Conservation (phyloP, 148 eudicot species). For the Gaultheria prostrata region DNA sequence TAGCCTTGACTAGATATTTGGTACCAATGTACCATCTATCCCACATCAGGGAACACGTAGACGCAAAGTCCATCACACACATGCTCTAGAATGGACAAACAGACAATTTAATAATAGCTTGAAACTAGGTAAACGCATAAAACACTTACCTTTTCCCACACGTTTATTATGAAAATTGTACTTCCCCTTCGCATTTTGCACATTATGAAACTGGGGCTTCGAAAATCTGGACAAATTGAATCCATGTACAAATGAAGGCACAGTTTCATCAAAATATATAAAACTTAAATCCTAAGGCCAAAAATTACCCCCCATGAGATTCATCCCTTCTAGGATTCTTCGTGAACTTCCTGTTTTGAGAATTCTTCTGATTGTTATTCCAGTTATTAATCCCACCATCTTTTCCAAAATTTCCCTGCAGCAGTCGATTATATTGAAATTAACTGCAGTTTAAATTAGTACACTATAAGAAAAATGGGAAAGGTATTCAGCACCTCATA, state of each 20-base stretch:
- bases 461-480: not conserved
- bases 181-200: conserved; percentile 40
- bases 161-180: conserved; percentile 29
- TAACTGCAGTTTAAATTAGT: not conserved
- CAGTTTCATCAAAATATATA: not conserved
- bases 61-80: not conserved
- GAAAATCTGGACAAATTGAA: conserved; percentile 36
- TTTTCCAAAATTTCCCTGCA: conserved; percentile 49
- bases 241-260: not conserved
- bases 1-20: not conserved
- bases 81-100: not conserved
- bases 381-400: conserved; percentile 28
- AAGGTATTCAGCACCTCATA: not conserved
- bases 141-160: conserved; percentile 44
- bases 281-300: conserved; percentile 2
- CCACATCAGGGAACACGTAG: not conserved
- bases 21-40: not conserved
- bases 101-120: not conserved
- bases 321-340: conserved; percentile 36
- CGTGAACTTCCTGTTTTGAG: conserved; percentile 40
- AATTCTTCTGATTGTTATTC: conserved; percentile 26
- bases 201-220: conserved; percentile 28
- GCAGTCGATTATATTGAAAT: conserved; percentile 10
- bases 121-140: not conserved
- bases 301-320: conserved; percentile 44